phyloP scores from a whole-genome alignment of 2,329 filamentous ascomycete genomes.

The Leptodontidium sp. region DNA sequence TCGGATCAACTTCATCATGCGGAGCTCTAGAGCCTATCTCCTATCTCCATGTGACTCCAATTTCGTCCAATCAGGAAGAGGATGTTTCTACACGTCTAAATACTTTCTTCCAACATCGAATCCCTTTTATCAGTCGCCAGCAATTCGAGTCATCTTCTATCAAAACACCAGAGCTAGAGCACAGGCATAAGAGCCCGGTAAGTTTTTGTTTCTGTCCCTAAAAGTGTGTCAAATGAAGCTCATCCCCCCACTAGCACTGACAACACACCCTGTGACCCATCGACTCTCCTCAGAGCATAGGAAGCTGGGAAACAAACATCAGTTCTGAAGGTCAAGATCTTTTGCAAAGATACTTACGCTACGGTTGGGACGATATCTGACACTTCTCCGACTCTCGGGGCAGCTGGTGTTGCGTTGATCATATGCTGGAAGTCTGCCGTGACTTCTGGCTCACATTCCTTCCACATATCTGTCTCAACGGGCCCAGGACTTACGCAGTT shows the following conservation, averaged over 20 bases:
- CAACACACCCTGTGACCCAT: slow-evolving; percentile 30
- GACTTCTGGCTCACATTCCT: slow-evolving; percentile 25
- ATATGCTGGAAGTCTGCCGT: slow-evolving; percentile 24
- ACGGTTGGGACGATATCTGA: slow-evolving; percentile 30
- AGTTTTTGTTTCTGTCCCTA: not conserved
- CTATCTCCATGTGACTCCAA: slow-evolving; percentile 23
- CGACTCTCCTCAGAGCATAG: slow-evolving; percentile 30
- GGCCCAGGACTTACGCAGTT: slow-evolving; percentile 33
- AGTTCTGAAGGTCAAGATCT: not conserved
- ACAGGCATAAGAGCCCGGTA: not conserved
- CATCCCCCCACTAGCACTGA: slow-evolving; percentile 32
- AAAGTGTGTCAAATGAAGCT: slow-evolving; percentile 19
- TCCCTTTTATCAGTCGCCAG: not conserved
- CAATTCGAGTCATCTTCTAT: not conserved
- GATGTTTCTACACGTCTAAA: not conserved
- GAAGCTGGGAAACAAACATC: slow-evolving; percentile 13
- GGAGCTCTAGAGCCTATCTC: slow-evolving; percentile 20
- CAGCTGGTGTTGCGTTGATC: slow-evolving; percentile 27
- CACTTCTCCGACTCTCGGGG: slow-evolving; percentile 21
- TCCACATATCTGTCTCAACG: slow-evolving; percentile 34
- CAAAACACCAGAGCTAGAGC: no score
- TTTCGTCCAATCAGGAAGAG: not conserved
- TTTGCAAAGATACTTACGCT: slow-evolving; percentile 20
- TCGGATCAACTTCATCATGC: slow-evolving; percentile 15
- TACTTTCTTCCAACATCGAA: no score